A percentile compares a stretch with the other conserved stretches of the same genome.
Conservation (phyloP, 257 asterid genomes). For the Nicotiana benthamiana region DNA sequence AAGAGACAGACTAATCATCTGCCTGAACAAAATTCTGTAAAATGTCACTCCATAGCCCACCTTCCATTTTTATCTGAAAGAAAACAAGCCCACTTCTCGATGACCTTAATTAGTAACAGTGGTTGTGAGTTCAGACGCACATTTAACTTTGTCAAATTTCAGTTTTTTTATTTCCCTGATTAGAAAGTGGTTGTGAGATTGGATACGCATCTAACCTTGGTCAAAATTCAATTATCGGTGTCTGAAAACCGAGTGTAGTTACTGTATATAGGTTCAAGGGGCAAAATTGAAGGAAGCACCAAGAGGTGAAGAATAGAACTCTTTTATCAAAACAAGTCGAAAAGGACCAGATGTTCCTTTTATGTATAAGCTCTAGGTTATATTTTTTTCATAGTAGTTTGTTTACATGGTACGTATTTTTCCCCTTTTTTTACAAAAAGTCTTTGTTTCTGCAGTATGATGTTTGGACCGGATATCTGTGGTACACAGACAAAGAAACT, state of each 20-base stretch:
- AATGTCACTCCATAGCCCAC: background rate
- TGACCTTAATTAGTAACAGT: background rate
- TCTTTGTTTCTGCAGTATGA: conserved; percentile 48
- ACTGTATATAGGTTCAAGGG: background rate
- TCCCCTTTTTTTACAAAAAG: background rate
- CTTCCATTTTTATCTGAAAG: background rate
- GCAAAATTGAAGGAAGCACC: background rate
- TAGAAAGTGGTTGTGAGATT: background rate
- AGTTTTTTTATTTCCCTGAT: background rate
- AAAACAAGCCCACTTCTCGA: background rate
- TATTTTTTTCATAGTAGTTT: conserved; percentile 1
- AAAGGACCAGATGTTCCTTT: background rate
- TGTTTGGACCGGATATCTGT: conserved; percentile 98
- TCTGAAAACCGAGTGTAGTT: background rate
- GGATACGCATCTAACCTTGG: background rate
- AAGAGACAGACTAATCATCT: background rate
- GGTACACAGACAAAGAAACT: conserved; percentile 53
- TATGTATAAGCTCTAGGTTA: background rate
- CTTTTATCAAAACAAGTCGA: background rate
- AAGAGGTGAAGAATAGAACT: background rate
- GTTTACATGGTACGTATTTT: background rate
- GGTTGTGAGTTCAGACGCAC: background rate
- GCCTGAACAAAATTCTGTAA: background rate
- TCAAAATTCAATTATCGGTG: background rate
- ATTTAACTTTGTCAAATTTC: background rate